Evolutionary conservation across 2,329 filamentous ascomycete genomes (phyloP).

Genomic region (Fusarium napiforme): DNA sequence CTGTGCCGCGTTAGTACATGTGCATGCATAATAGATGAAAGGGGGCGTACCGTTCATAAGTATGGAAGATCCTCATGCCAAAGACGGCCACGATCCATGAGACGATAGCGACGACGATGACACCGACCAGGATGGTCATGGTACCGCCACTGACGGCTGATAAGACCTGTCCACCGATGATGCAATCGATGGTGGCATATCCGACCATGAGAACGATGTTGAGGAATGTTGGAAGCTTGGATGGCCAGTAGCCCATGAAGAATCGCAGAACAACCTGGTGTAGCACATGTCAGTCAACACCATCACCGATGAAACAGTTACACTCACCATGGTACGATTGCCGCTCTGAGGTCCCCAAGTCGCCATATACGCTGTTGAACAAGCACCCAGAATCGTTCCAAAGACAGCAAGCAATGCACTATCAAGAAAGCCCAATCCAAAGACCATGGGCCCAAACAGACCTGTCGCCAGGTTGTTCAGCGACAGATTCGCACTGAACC

Average conservation of each 20-base stretch:
- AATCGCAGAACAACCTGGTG: conserved; percentile 72
- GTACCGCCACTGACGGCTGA: conserved; percentile 73
- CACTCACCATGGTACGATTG: conserved; percentile 75
- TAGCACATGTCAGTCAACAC: background rate
- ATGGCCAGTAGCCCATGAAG: conserved; percentile 74
- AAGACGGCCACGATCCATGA: conserved; percentile 77
- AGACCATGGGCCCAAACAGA: conserved; percentile 74
- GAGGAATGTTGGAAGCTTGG: conserved; percentile 47
- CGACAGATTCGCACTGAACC: conserved; percentile 58
- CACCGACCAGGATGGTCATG: conserved; percentile 78
- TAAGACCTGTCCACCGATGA: conserved; percentile 82
- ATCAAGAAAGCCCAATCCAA: conserved; percentile 77
- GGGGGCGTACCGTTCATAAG: conserved; percentile 68
- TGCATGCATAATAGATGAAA: background rate
- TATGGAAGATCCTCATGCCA: conserved; percentile 66
- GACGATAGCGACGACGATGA: conserved; percentile 80
- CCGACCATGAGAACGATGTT: conserved; percentile 74
- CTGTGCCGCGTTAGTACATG: conserved; percentile 31
- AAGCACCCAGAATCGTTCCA: conserved; percentile 78
- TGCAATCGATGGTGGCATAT: conserved; percentile 81
- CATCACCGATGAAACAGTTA: too few species aligned
- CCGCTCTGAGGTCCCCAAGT: conserved; percentile 80
- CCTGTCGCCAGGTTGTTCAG: conserved; percentile 71
- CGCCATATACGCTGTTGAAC: conserved; percentile 80
- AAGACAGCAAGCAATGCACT: conserved; percentile 77